Conservation (phyloP, 2,329 filamentous ascomycete genomes). For the Apiospora rasikravindrae region DNA sequence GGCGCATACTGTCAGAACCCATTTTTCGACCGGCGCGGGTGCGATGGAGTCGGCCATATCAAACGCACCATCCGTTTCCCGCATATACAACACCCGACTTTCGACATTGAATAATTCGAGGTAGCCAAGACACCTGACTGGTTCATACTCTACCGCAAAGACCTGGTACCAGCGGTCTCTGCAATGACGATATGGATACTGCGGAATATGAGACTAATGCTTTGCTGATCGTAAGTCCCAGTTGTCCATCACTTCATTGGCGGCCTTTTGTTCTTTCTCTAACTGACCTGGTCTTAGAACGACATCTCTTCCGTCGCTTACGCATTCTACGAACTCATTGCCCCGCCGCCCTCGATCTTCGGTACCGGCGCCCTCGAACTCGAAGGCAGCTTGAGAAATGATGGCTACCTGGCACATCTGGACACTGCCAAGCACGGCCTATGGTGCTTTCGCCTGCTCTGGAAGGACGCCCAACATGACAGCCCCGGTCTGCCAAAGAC, state of each 20-base stretch:
- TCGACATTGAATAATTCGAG: constrained; percentile 12
- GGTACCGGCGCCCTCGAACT: constrained; percentile 55
- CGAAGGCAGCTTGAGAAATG: constrained; percentile 55
- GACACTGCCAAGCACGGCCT: constrained; percentile 56
- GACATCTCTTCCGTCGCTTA: constrained; percentile 61
- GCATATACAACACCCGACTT: constrained; percentile 5
- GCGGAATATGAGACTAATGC: constrained; percentile 68
- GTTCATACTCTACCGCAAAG: constrained; percentile 33
- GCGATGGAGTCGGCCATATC: constrained; percentile 18
- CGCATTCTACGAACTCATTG: constrained; percentile 58
- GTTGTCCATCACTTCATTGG: constrained; percentile 23
- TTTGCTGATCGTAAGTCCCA: constrained; percentile 58
- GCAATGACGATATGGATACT: constrained; percentile 63
- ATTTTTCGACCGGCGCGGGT: constrained; percentile 10
- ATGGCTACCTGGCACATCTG: constrained; percentile 59
- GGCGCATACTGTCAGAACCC: background rate
- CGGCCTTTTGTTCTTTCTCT: background rate
- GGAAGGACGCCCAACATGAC: constrained; percentile 43
- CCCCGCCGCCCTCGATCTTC: constrained; percentile 50
- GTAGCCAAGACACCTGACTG: constrained; percentile 10
- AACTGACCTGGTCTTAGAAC: constrained; percentile 46
- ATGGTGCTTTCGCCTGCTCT: constrained; percentile 59
- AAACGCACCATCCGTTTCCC: background rate
- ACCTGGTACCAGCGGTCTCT: constrained; percentile 18
- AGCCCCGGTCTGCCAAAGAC: constrained; percentile 29